These are phyloP conservation scores for Talaromyces liani DNA, from an alignment of 495 filamentous ascomycete species.

Conservation along the genomic window DNA sequence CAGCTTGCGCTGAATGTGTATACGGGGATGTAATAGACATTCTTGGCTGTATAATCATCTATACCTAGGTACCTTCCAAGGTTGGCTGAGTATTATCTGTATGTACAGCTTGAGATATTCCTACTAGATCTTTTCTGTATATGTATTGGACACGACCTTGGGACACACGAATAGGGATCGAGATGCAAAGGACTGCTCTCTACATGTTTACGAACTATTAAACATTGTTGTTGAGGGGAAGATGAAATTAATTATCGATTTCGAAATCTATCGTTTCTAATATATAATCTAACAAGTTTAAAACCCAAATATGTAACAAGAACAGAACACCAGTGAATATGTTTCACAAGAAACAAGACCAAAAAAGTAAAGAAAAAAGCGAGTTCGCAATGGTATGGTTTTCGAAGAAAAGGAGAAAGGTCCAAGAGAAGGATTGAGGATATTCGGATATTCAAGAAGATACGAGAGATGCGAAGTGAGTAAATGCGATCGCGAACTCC, in stretches of 20 bases:
- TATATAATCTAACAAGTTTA: not conserved
- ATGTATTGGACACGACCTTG: no score
- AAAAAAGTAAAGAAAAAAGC: not conserved
- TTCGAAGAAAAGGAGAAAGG: not conserved
- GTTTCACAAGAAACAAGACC: not conserved
- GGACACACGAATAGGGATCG: no score
- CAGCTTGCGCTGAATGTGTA: conserved; percentile 58
- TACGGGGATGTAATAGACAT: conserved; percentile 19
- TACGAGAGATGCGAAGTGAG: not conserved
- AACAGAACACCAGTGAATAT: not conserved
- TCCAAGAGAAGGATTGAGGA: not conserved
- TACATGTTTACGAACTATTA: no score
- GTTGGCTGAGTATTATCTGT: no score
- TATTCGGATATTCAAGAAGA: not conserved
- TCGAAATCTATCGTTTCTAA: not conserved
- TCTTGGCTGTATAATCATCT: not conserved
- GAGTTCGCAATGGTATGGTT: not conserved
- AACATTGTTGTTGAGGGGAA: no score
- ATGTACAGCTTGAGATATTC: no score
- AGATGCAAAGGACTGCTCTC: no score
- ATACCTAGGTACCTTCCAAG: no score
- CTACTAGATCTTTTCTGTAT: no score
- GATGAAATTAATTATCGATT: not conserved
- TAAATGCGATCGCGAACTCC: not conserved
- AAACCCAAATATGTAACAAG: not conserved